Percentiles rank a stretch among this genome's conserved stretches.
Evolutionary conservation across 1,284 basidiomycete species (phyloP).

Genomic region (Ceratobasidium sp.): DNA sequence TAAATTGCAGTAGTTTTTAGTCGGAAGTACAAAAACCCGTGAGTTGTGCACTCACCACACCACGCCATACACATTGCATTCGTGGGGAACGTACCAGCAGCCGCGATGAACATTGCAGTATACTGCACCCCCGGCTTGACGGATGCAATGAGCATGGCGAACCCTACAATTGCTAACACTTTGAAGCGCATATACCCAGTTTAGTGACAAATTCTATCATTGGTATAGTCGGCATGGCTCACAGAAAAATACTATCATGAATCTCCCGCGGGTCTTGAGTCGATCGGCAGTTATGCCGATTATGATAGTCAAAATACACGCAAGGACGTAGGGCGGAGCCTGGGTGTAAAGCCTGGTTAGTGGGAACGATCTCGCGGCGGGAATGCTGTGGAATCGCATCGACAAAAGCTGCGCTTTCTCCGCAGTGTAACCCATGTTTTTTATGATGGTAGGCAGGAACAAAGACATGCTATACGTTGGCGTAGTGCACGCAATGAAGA

Average conservation of each 20-base stretch:
- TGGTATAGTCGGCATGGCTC: background rate
- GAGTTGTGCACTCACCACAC: conserved; percentile 46
- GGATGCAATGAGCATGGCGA: conserved; percentile 53
- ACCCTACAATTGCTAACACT: conserved; percentile 53
- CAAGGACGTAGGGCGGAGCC: conserved; percentile 30
- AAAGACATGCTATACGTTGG: conserved; percentile 59
- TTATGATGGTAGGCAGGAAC: conserved; percentile 69
- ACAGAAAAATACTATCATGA: conserved; percentile 25
- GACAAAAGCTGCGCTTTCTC: conserved; percentile 53
- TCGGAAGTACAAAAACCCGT: no score
- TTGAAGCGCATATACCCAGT: conserved; percentile 31
- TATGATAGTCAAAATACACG: conserved; percentile 54
- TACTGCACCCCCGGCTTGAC: conserved; percentile 54
- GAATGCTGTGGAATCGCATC: background rate
- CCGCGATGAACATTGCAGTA: conserved; percentile 56
- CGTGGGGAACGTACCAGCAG: conserved; percentile 56
- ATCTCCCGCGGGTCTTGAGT: conserved; percentile 24
- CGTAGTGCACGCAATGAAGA: conserved; percentile 57
- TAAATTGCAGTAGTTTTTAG: background rate
- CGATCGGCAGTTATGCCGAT: conserved; percentile 51
- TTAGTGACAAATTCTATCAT: no score
- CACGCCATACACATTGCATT: conserved; percentile 57
- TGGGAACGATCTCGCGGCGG: background rate
- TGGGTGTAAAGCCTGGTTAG: background rate
- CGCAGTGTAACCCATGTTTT: conserved; percentile 59